phyloP scores from a whole-genome alignment of 371 early-diverging fungal genomes.

The Apophysomyces variabilis region DNA sequence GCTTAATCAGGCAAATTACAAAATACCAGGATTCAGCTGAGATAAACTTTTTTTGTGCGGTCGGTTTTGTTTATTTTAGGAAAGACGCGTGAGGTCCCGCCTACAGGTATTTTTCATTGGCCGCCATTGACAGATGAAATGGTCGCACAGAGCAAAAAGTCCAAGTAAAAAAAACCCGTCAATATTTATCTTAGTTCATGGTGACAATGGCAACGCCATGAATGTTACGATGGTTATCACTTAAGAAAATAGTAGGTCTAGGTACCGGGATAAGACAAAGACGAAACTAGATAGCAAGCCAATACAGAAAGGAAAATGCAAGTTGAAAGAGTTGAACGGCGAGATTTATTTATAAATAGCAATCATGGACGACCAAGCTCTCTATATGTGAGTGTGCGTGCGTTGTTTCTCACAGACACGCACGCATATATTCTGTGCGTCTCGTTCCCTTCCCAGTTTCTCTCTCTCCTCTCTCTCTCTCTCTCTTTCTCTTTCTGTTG shows the following conservation, averaged over 20 bases:
- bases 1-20: not conserved
- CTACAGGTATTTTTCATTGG: not conserved
- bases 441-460: not conserved
- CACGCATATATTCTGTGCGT: not conserved
- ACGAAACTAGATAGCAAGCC: no score
- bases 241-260: no score
- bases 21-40: conserved; percentile 6
- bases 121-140: not conserved
- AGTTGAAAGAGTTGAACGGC: no score
- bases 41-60: conserved; percentile 3
- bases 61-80: conserved; percentile 2
- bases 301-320: no score
- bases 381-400: no score
- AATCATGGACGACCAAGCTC: no score
- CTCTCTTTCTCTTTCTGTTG: conserved; percentile 1
- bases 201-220: no score
- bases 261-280: no score
- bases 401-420: no score
- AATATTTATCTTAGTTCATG: not conserved
- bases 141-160: not conserved
- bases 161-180: not conserved
- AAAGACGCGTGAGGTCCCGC: conserved; percentile 10
- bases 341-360: no score
- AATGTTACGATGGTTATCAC: no score
- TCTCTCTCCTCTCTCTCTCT: not conserved